These are phyloP conservation scores for Talaromyces atroroseus DNA, from an alignment of 2,329 filamentous ascomycete genomes.

Conservation along the genomic window DNA sequence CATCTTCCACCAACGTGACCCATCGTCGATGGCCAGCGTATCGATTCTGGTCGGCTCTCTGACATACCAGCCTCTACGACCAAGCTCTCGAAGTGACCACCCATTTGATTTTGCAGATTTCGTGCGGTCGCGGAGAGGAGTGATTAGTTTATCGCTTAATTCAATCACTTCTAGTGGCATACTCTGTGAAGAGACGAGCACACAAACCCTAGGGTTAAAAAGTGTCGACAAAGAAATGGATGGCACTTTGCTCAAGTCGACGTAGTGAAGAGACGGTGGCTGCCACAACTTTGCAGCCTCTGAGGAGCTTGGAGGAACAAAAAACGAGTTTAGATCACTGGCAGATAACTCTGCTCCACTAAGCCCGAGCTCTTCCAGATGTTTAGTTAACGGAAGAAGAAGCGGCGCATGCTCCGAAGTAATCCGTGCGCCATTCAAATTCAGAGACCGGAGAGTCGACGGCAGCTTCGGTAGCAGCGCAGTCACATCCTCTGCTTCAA, in stretches of 20 bases:
- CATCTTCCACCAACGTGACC: constrained; percentile 70
- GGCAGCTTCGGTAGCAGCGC: constrained; percentile 63
- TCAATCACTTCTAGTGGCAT: constrained; percentile 72
- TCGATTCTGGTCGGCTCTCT: constrained; percentile 36
- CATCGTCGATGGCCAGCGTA: constrained; percentile 46
- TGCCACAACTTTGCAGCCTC: constrained; percentile 40
- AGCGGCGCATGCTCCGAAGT: constrained; percentile 57
- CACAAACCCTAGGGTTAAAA: constrained; percentile 50
- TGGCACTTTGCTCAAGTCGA: constrained; percentile 69
- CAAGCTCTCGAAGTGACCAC: constrained; percentile 65
- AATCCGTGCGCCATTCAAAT: constrained; percentile 70
- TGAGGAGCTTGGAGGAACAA: constrained; percentile 39
- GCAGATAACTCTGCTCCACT: constrained; percentile 61
- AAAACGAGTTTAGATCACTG: constrained; percentile 59
- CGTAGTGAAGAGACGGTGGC: constrained; percentile 62
- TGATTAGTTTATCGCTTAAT: constrained; percentile 62
- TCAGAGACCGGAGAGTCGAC: constrained; percentile 63
- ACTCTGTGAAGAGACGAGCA: constrained; percentile 55
- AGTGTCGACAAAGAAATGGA: constrained; percentile 53
- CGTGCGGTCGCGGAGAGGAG: constrained; percentile 58
- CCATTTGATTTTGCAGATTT: constrained; percentile 54
- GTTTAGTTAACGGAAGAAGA: constrained; percentile 61
- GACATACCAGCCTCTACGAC: constrained; percentile 65
- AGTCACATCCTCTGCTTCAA: constrained; percentile 61
- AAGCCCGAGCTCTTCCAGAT: constrained; percentile 70